phyloP scores from a whole-genome alignment of 176 grass and related monocot species.

The Phoenix dactylifera region DNA sequence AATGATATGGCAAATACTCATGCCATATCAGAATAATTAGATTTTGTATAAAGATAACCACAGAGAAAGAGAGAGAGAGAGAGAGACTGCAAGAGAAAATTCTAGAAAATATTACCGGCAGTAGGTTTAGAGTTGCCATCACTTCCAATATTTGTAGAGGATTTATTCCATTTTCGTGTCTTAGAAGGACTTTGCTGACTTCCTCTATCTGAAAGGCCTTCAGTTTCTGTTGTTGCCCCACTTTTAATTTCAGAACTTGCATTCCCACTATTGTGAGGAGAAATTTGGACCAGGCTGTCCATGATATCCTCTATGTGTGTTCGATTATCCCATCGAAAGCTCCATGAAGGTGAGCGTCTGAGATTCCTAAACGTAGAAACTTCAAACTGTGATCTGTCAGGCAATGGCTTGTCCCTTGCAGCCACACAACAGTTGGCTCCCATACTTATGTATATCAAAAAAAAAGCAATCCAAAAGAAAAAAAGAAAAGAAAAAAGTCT shows the following conservation, averaged over 20 bases:
- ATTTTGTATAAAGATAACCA: no score
- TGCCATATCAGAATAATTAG: no score
- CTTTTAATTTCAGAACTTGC: slow-evolving; percentile 31
- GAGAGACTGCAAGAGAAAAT: no score
- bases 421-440: slow-evolving; percentile 57
- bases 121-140: slow-evolving; percentile 25
- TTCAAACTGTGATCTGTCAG: slow-evolving; percentile 24
- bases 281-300: slow-evolving; percentile 15
- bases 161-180: slow-evolving; percentile 24
- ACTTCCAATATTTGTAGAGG: slow-evolving; percentile 29
- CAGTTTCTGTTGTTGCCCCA: slow-evolving; percentile 20
- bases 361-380: slow-evolving; percentile 29
- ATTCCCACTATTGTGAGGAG: slow-evolving; percentile 23
- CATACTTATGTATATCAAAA: slow-evolving; percentile 15
- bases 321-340: slow-evolving; percentile 57
- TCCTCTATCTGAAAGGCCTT: slow-evolving; percentile 13
- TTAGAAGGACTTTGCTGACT: slow-evolving; percentile 9
- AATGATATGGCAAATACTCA: no score
- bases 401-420: slow-evolving; percentile 40
- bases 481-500: no score
- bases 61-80: no score
- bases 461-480: no score
- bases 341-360: slow-evolving; percentile 61
- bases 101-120: slow-evolving; percentile 20
- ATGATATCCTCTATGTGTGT: slow-evolving; percentile 55